phyloP scores from a whole-genome alignment of 306 rosid species.

The Corylus americana region DNA sequence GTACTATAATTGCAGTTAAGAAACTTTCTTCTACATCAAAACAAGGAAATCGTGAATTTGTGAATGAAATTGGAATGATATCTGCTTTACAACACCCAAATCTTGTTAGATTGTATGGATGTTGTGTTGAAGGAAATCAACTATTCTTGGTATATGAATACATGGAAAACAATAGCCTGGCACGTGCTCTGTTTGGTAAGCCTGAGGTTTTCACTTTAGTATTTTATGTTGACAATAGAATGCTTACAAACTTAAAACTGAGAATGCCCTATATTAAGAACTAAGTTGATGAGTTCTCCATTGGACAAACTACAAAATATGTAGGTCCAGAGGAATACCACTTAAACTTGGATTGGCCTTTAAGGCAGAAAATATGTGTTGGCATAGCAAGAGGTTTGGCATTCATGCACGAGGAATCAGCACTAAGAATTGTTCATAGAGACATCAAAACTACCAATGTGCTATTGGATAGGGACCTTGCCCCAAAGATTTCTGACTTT shows the following conservation, averaged over 20 bases:
- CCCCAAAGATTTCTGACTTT: slow-evolving; percentile 68
- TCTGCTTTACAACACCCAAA: slow-evolving; percentile 65
- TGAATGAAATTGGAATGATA: slow-evolving; percentile 54
- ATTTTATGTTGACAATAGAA: background rate
- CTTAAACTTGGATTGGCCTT: slow-evolving; percentile 54
- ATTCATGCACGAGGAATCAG: slow-evolving; percentile 63
- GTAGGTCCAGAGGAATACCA: slow-evolving; percentile 21
- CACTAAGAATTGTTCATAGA: slow-evolving; percentile 63
- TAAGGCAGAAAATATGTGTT: slow-evolving; percentile 58
- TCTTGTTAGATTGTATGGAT: slow-evolving; percentile 64
- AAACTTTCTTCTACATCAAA: slow-evolving; percentile 52
- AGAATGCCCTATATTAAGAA: background rate
- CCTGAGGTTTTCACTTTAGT: background rate
- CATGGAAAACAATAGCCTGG: slow-evolving; percentile 60
- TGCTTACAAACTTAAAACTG: background rate
- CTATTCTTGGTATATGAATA: slow-evolving; percentile 60
- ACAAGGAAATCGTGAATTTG: slow-evolving; percentile 59
- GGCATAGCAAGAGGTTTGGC: slow-evolving; percentile 67
- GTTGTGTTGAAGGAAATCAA: slow-evolving; percentile 56
- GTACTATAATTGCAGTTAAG: slow-evolving; percentile 55
- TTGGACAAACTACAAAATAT: background rate
- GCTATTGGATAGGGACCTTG: slow-evolving; percentile 52
- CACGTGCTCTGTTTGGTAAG: slow-evolving; percentile 60
- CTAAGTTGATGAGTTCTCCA: background rate
- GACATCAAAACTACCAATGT: slow-evolving; percentile 66